Evolutionary conservation across 2,329 filamentous ascomycete species (phyloP).

Genomic region (Escovopsis sp.): DNA sequence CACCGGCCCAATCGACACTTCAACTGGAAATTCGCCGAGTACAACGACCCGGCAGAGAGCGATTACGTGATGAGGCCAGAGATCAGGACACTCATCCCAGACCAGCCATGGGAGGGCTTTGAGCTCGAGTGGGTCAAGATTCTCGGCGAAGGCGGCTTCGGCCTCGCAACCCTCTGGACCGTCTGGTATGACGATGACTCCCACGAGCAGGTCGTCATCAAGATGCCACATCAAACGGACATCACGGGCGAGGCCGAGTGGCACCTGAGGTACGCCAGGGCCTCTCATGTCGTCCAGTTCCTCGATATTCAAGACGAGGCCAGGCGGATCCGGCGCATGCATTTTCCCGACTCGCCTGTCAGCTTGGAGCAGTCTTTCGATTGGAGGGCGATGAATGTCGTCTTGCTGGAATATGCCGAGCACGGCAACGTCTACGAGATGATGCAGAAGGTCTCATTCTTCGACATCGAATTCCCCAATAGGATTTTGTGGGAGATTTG

Average conservation of each 20-base stretch:
- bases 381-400: constrained; percentile 3
- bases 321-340: constrained; percentile 3
- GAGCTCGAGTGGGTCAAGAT: constrained; percentile 5
- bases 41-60: neutral
- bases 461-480: constrained; percentile 5
- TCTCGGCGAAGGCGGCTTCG: constrained; percentile 6
- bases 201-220: constrained; percentile 12
- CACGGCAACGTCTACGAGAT: constrained; percentile 10
- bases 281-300: constrained; percentile 14
- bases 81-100: neutral
- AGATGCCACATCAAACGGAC: constrained; percentile 6
- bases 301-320: constrained; percentile 10
- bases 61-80: neutral
- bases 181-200: constrained; percentile 4
- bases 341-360: neutral
- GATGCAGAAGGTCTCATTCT: constrained; percentile 6
- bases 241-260: constrained; percentile 8
- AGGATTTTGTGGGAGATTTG: constrained; percentile 15
- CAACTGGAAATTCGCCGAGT: constrained; percentile 1
- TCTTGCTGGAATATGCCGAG: constrained; percentile 14
- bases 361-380: neutral
- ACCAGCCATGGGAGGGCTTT: constrained; percentile 6
- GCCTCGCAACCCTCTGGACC: constrained; percentile 6
- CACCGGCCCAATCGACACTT: neutral
- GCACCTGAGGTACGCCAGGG: constrained; percentile 13